Evolutionary conservation across 768 basidiomycete species (phyloP).

Genomic region (Psilocybe subaeruginosa): DNA sequence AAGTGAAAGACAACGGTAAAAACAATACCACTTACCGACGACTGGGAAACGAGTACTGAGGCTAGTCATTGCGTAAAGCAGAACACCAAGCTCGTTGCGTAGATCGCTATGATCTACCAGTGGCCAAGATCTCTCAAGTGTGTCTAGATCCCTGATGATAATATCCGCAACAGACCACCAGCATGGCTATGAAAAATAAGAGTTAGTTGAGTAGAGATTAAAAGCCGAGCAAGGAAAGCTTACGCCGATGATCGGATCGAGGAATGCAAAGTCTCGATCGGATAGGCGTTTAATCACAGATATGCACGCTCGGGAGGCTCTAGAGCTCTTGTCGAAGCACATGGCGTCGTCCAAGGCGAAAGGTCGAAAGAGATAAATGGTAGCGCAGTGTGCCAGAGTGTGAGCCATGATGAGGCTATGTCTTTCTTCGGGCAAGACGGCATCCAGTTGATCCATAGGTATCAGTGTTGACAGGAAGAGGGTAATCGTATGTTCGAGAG

Average conservation of each 20-base stretch:
- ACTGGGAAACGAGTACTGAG: conserved; percentile 66
- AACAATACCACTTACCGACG: conserved; percentile 36
- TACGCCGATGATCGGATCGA: conserved; percentile 82
- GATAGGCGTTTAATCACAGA: conserved; percentile 63
- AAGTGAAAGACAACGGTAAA: not conserved
- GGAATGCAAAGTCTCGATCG: conserved; percentile 67
- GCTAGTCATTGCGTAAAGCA: conserved; percentile 67
- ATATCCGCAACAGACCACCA: conserved; percentile 74
- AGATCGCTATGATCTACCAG: conserved; percentile 58
- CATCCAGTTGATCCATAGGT: conserved; percentile 65
- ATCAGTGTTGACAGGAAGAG: conserved; percentile 67
- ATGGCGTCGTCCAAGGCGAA: conserved; percentile 62
- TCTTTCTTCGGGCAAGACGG: conserved; percentile 57
- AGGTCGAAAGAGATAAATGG: conserved; percentile 65
- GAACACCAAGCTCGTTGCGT: conserved; percentile 59
- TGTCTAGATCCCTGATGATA: conserved; percentile 65
- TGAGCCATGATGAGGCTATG: conserved; percentile 62
- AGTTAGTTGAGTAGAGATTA: conserved; percentile 9
- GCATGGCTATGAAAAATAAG: conserved; percentile 50
- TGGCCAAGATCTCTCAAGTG: conserved; percentile 67
- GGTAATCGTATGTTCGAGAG: conserved; percentile 64
- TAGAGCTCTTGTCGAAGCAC: conserved; percentile 68
- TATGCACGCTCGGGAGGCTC: conserved; percentile 62
- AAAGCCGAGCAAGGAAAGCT: conserved; percentile 25
- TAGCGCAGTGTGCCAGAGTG: conserved; percentile 67